Evolutionary conservation across 331 rosid species (phyloP).

Genomic region (Pyrus hybrid): DNA sequence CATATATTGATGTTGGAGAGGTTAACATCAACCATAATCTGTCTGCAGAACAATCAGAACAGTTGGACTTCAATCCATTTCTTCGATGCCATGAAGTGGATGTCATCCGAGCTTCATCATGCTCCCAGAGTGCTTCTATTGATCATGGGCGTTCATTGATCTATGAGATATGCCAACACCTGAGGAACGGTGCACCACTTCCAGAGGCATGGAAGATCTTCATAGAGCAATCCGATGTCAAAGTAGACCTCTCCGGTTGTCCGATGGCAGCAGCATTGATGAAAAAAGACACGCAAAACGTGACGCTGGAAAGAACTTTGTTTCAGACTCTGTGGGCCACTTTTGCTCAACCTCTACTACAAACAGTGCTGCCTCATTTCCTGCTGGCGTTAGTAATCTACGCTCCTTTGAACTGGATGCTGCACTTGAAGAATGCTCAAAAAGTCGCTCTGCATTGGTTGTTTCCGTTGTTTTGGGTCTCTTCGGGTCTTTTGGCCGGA

Average conservation of each 20-base stretch:
- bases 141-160: slow-evolving; percentile 93
- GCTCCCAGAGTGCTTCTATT: slow-evolving; percentile 84
- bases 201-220: slow-evolving; percentile 79
- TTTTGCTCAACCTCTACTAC: slow-evolving; percentile 65
- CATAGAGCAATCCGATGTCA: slow-evolving; percentile 64
- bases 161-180: slow-evolving; percentile 79
- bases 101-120: slow-evolving; percentile 62
- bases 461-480: slow-evolving; percentile 70
- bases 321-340: slow-evolving; percentile 51
- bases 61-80: slow-evolving; percentile 65
- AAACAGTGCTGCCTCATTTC: slow-evolving; percentile 50
- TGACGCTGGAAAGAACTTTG: slow-evolving; percentile 64
- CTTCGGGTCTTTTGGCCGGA: slow-evolving; percentile 54
- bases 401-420: slow-evolving; percentile 37
- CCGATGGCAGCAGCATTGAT: slow-evolving; percentile 52
- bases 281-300: slow-evolving; percentile 25
- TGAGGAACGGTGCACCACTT: slow-evolving; percentile 66
- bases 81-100: slow-evolving; percentile 60
- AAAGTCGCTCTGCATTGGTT: slow-evolving; percentile 40
- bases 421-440: slow-evolving; percentile 32
- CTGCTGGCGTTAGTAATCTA: slow-evolving; percentile 41
- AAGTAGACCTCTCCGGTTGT: slow-evolving; percentile 77
- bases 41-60: slow-evolving; percentile 58
- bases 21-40: slow-evolving; percentile 45
- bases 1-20: slow-evolving; percentile 74